Evolutionary conservation across 441 rosid genomes (phyloP).

Genomic region (Populus trichocarpa): DNA sequence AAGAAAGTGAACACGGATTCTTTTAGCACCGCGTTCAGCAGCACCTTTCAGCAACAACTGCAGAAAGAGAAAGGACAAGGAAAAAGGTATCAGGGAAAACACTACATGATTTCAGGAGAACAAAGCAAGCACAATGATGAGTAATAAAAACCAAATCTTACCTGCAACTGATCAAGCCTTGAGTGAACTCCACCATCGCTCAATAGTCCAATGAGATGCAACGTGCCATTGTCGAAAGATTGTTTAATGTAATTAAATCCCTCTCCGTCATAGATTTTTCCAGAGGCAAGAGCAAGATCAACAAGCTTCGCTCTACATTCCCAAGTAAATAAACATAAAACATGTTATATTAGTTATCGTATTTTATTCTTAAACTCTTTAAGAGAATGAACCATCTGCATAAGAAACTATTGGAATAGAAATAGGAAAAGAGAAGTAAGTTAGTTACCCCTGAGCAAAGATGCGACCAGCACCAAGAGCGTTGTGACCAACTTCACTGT

Average conservation of each 20-base stretch:
- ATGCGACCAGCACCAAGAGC: conserved; percentile 98
- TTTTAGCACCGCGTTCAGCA: conserved; percentile 75
- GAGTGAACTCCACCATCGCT: conserved; percentile 99
- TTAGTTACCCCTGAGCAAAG: conserved; percentile 74
- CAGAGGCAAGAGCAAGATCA: conserved; percentile 85
- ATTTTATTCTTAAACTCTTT: neutral
- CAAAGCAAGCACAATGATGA: neutral
- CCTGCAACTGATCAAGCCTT: conserved; percentile 91
- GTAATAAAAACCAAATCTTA: conserved; percentile 11
- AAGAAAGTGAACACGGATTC: conserved; percentile 89
- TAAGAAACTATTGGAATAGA: neutral
- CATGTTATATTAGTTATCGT: neutral
- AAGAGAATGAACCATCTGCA: neutral
- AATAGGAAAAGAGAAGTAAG: neutral
- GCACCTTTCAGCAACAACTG: conserved; percentile 85
- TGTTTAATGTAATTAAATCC: conserved; percentile 76
- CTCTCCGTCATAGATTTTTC: conserved; percentile 77
- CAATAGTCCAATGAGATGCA: conserved; percentile 81
- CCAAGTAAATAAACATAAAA: conserved; percentile 11
- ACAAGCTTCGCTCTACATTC: conserved; percentile 85
- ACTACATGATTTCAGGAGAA: neutral
- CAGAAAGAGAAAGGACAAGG: conserved; percentile 1
- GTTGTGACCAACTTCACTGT: conserved; percentile 98
- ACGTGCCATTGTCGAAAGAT: conserved; percentile 57
- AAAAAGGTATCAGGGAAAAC: neutral